Conservation (phyloP, 139 green algal species). For the Nannochloris sp. region DNA sequence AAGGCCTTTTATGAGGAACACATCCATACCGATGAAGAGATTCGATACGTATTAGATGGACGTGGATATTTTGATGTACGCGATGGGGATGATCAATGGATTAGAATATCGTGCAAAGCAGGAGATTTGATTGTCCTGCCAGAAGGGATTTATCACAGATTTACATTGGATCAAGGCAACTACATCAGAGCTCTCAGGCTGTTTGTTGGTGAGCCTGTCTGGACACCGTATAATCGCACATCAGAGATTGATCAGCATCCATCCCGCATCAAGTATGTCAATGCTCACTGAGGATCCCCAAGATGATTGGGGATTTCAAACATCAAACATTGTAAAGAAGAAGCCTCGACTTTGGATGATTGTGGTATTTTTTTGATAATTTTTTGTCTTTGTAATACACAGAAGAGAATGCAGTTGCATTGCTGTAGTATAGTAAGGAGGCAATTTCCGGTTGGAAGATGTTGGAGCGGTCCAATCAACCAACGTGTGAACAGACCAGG, state of each 20-base stretch:
- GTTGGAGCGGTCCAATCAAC: not conserved
- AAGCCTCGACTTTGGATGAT: too few species aligned
- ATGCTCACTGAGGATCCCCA: too few species aligned
- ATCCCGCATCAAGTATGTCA: slow-evolving; percentile 49
- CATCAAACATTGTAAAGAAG: not conserved
- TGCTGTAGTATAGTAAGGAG: not conserved
- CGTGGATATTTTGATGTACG: slow-evolving; percentile 95
- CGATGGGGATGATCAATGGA: slow-evolving; percentile 79
- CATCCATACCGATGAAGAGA: slow-evolving; percentile 92
- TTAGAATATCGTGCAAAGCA: slow-evolving; percentile 68
- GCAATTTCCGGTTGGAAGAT: not conserved
- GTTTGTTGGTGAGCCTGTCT: slow-evolving; percentile 90
- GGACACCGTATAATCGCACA: slow-evolving; percentile 80
- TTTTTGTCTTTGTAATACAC: too few species aligned
- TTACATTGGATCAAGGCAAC: slow-evolving; percentile 81
- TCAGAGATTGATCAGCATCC: slow-evolving; percentile 46
- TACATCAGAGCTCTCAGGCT: slow-evolving; percentile 90
- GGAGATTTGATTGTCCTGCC: slow-evolving; percentile 87
- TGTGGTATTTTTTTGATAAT: too few species aligned
- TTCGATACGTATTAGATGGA: slow-evolving; percentile 73
- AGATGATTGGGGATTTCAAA: too few species aligned
- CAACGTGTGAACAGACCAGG: too few species aligned
- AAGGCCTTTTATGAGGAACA: slow-evolving; percentile 94
- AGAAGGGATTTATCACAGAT: slow-evolving; percentile 94
- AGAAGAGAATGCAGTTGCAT: not conserved